phyloP scores from a whole-genome alignment of 164 flowering plant genomes.

The Warburgia ugandensis region DNA sequence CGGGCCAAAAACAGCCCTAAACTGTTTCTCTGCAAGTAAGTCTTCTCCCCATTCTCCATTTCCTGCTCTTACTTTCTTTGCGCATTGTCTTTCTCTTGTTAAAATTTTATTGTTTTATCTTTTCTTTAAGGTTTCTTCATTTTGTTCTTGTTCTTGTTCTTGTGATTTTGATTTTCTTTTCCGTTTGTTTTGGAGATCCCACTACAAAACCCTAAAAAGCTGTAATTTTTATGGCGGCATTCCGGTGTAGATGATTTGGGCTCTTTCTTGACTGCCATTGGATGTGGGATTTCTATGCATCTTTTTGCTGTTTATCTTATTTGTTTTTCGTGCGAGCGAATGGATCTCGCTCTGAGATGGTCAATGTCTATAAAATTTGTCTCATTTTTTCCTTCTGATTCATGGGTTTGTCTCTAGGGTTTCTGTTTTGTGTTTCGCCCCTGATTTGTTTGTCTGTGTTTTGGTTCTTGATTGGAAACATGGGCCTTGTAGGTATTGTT shows the following conservation, averaged over 20 bases:
- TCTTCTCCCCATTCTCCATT: background rate
- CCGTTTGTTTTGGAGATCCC: background rate
- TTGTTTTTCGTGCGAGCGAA: too few species aligned
- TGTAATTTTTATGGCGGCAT: background rate
- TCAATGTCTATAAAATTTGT: too few species aligned
- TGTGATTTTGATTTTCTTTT: background rate
- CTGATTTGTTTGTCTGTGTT: background rate
- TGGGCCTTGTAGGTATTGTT: conserved; percentile 5
- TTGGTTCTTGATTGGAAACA: background rate
- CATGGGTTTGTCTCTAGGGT: background rate
- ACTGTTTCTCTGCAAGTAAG: conserved; percentile 6
- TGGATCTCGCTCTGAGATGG: too few species aligned
- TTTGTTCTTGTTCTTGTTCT: too few species aligned
- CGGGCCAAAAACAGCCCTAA: too few species aligned
- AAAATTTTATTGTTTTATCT: too few species aligned
- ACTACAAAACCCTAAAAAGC: conserved; percentile 1
- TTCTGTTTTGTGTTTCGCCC: background rate
- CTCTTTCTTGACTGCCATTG: background rate
- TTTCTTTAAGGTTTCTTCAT: too few species aligned
- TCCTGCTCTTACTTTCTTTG: background rate
- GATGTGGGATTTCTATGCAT: background rate
- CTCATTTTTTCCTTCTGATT: too few species aligned
- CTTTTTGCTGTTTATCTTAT: background rate
- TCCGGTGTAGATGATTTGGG: background rate
- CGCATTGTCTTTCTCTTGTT: background rate